Base-by-base conservation (phyloP, 2,329 filamentous ascomycete species). In the Rachicladosporium sp. region DNA sequence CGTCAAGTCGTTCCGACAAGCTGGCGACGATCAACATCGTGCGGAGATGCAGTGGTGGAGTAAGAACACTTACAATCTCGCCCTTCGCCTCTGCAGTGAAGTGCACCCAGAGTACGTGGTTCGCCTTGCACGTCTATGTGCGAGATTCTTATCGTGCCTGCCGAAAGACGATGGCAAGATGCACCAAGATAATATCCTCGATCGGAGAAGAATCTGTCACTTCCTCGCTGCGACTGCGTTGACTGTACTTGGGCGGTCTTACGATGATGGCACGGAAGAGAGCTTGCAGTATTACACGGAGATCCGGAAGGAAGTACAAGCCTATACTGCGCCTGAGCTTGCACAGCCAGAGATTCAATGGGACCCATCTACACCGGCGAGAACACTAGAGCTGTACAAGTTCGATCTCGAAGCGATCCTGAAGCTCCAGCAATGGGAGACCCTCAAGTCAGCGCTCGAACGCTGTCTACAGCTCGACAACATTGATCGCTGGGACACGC, bases 21-120 rank as follows among this genome's bases (percentile, higher is more conserved):
- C 36, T 9, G 56, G 50, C 31, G 50, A 63, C 11, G 66, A 64
- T 6, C 58, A 61, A 27, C 73, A 61, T 45, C 42, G 69, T 0
- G 57, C 67, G 3, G 86, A 94, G 50, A 66, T 93, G 3, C 73
- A 88, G 48, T 93, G 86, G 86, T 88, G 93, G 55, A 80, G 79
- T 30, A 79, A 79, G 46, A 89, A 83, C 46, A 72, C 81, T 1
- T 93, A 93, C 64, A 93, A 91, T 48, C 58, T 87, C 5, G 79
- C 78, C 0, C 60, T 89, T 4, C 75, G 77, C 44, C 67, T 79
- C 42, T 71, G 69, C 47, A 67, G 69, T 2, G 64, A 71, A 1
- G 79, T 80, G 68, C 56, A 71, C 15, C 66, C 78, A 1, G 55
- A 58, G 4, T 59, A 68, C 36, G 64, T 80, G 0, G 54, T 78